Evolutionary conservation across 192 early-diverging fungal species (phyloP).

Genomic region (Rhizoclosmatium sp.): DNA sequence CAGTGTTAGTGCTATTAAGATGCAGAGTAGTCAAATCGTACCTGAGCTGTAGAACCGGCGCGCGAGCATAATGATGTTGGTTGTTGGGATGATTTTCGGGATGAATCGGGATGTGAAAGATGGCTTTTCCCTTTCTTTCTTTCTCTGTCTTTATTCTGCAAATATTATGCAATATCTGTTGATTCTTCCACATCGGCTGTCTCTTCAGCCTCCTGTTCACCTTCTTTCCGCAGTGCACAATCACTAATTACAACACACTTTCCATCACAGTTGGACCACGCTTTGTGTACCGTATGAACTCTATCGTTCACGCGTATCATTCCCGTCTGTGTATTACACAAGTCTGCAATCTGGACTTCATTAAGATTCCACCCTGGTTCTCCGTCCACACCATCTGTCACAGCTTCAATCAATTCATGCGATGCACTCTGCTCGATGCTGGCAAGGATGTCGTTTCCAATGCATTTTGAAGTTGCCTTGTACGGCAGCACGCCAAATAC

Average conservation of each 20-base stretch:
- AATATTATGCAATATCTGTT: too few relatives aligned
- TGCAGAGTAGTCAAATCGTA: too few relatives aligned
- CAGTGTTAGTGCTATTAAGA: too few relatives aligned
- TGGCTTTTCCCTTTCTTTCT: too few relatives aligned
- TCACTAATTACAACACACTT: background rate
- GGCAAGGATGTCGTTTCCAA: background rate
- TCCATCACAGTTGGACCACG: slow-evolving; percentile 7
- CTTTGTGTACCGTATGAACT: background rate
- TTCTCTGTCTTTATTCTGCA: too few relatives aligned
- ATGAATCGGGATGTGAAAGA: too few relatives aligned
- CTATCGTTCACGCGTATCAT: background rate
- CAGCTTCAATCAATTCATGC: slow-evolving; percentile 1
- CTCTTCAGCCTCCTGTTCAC: too few relatives aligned
- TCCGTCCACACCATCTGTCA: background rate
- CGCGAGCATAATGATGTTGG: too few relatives aligned
- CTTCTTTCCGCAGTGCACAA: background rate
- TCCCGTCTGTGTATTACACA: background rate
- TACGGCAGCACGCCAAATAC: background rate
- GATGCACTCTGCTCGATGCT: slow-evolving; percentile 3
- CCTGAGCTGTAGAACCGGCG: too few relatives aligned
- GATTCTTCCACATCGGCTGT: too few relatives aligned
- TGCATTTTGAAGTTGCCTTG: background rate
- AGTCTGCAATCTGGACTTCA: background rate
- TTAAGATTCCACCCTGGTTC: background rate
- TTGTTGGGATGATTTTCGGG: too few relatives aligned